Percentiles rank a stretch among this genome's conserved stretches.
These are phyloP conservation scores for Arthrobotrys conoides DNA, from an alignment of 2,329 filamentous ascomycete genomes.

Conservation along the genomic window DNA sequence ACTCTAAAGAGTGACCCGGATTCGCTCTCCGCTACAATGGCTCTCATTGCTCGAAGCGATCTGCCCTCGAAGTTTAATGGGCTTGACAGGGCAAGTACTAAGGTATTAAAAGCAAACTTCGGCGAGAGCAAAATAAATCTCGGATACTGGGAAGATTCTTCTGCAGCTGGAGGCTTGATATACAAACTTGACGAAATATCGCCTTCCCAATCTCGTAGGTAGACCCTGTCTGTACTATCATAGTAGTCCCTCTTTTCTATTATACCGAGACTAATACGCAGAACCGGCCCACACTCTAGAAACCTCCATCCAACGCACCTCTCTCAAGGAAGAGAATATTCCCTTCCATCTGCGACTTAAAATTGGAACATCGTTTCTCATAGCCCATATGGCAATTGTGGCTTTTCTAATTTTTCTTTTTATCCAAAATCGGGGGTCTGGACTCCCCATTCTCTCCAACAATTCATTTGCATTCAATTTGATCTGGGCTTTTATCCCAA, in stretches of 20 bases:
- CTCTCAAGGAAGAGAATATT: not conserved
- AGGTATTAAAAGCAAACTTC: not conserved
- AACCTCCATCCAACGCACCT: not conserved
- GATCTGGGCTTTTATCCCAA: slow-evolving; percentile 38
- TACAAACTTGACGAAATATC: slow-evolving; percentile 27
- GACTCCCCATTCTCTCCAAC: slow-evolving; percentile 16
- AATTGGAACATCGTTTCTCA: not conserved
- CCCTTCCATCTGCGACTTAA: slow-evolving; percentile 24
- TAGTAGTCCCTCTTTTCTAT: not conserved
- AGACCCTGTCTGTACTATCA: too few relatives aligned
- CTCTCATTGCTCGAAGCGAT: slow-evolving; percentile 19
- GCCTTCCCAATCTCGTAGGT: slow-evolving; percentile 5
- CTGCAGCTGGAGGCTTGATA: not conserved
- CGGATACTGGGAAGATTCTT: slow-evolving; percentile 1
- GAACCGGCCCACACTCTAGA: not conserved
- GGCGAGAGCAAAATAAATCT: not conserved
- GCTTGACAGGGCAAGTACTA: slow-evolving; percentile 18
- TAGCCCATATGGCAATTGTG: not conserved
- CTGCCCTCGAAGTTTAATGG: slow-evolving; percentile 14
- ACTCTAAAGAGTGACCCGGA: slow-evolving; percentile 25
- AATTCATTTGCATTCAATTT: slow-evolving; percentile 28
- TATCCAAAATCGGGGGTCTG: not conserved
- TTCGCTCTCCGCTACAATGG: slow-evolving; percentile 23
- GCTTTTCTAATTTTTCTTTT: slow-evolving; percentile 11
- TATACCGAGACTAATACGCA: not conserved